phyloP scores from a whole-genome alignment of 257 asterid genomes.

The Anisodus tanguticus region DNA sequence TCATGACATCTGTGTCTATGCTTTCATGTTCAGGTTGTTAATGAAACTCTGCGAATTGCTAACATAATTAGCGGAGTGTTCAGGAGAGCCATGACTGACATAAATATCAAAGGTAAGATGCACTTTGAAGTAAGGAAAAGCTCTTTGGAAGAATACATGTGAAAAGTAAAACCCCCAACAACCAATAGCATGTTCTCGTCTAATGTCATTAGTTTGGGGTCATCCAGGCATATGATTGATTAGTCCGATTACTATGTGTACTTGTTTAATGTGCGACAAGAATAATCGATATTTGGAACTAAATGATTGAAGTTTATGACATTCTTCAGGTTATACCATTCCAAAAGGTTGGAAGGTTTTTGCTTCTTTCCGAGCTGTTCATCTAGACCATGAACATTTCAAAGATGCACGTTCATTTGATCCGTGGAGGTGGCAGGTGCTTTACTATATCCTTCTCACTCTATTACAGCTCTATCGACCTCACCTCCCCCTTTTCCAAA shows the following conservation, averaged over 20 bases:
- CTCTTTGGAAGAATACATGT: background rate
- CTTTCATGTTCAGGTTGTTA: constrained; percentile 62
- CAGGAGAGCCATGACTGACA: constrained; percentile 84
- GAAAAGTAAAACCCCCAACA: background rate
- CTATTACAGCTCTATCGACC: background rate
- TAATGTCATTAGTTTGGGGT: constrained; percentile 12
- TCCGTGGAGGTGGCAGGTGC: constrained; percentile 99
- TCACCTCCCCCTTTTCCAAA: background rate
- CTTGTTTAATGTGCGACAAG: background rate
- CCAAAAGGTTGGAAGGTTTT: constrained; percentile 93
- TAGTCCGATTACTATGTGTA: background rate
- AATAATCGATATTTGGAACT: background rate
- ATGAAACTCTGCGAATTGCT: constrained; percentile 88
- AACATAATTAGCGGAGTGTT: constrained; percentile 92
- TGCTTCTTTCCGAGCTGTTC: constrained; percentile 89
- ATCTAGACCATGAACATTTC: constrained; percentile 72
- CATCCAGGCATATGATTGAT: background rate
- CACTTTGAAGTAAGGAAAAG: background rate
- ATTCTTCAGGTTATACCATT: constrained; percentile 64
- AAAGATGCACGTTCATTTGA: constrained; percentile 88
- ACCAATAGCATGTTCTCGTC: background rate
- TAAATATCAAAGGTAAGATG: constrained; percentile 70
- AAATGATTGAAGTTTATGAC: background rate
- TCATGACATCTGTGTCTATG: background rate
- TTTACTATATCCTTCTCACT: background rate